A percentile compares a stretch with the other conserved stretches of the same genome.
Evolutionary conservation across 495 filamentous ascomycete species (phyloP).

Genomic region (Aspergillus incahuasiensis): DNA sequence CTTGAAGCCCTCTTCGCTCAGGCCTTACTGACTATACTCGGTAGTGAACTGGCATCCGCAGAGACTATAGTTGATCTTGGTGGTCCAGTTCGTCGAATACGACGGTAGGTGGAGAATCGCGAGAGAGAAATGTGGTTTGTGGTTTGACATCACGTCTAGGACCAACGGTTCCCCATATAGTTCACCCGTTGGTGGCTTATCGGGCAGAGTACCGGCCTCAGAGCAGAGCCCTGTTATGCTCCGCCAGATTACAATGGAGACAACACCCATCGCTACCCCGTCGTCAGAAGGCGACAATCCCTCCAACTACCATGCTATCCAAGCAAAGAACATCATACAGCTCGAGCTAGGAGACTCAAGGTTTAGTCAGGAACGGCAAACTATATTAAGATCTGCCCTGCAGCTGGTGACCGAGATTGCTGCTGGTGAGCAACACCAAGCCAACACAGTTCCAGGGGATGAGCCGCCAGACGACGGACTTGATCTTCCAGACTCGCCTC

Average conservation of each 20-base stretch:
- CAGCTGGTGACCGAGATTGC: slow-evolving; percentile 23
- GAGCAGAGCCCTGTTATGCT: neutral
- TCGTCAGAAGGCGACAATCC: slow-evolving; percentile 8
- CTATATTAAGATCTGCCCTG: slow-evolving; percentile 22
- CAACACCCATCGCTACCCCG: neutral
- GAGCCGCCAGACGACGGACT: neutral
- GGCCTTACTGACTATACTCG: slow-evolving; percentile 4
- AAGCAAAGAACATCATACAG: slow-evolving; percentile 23
- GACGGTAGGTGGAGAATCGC: neutral
- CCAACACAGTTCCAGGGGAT: slow-evolving; percentile 7
- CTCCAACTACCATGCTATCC: slow-evolving; percentile 25
- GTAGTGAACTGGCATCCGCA: slow-evolving; percentile 7
- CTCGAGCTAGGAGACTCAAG: slow-evolving; percentile 21
- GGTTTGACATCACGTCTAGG: neutral
- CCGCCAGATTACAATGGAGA: neutral
- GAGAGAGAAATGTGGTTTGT: neutral
- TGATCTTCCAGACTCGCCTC: slow-evolving; percentile 14
- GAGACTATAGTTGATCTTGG: slow-evolving; percentile 1
- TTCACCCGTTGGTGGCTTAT: neutral
- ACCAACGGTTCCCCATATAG: neutral
- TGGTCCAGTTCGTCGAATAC: neutral
- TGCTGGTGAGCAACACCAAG: slow-evolving; percentile 1
- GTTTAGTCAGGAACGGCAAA: slow-evolving; percentile 17
- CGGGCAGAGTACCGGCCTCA: neutral
- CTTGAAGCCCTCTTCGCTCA: neutral